Conservation (phyloP, 2,329 filamentous ascomycete genomes). For the Monosporascus cannonballus region DNA sequence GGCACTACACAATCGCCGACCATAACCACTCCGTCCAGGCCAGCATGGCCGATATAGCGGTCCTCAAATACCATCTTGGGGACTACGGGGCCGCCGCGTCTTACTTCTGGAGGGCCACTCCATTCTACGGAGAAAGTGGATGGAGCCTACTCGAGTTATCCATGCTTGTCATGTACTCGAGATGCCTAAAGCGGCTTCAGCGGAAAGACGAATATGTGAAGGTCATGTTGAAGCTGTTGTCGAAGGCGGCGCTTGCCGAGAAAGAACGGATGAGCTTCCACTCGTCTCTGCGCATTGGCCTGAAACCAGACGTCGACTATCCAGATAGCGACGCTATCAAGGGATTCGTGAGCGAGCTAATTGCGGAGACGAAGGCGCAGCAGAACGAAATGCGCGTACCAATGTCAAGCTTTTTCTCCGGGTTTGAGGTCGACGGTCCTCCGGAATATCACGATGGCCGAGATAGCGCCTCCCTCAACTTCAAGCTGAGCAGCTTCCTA, state of each 20-base stretch:
- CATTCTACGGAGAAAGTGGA: slow-evolving; percentile 69
- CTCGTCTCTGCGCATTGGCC: slow-evolving; percentile 28
- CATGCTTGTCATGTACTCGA: slow-evolving; percentile 79
- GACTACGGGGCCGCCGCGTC: slow-evolving; percentile 69
- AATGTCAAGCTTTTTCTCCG: slow-evolving; percentile 67
- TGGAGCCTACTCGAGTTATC: slow-evolving; percentile 78
- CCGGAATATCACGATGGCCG: slow-evolving; percentile 63
- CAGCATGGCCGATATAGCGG: slow-evolving; percentile 76
- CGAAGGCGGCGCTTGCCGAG: slow-evolving; percentile 56
- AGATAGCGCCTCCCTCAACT: slow-evolving; percentile 67
- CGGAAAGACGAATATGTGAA: slow-evolving; percentile 74
- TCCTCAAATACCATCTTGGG: slow-evolving; percentile 70
- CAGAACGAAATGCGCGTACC: slow-evolving; percentile 59
- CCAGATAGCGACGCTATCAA: slow-evolving; percentile 33
- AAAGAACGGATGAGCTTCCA: slow-evolving; percentile 40
- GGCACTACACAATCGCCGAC: slow-evolving; percentile 74
- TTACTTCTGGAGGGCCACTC: slow-evolving; percentile 73
- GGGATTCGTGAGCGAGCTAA: slow-evolving; percentile 42
- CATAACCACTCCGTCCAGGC: slow-evolving; percentile 72
- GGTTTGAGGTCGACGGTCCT: slow-evolving; percentile 60
- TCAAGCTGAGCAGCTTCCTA: slow-evolving; percentile 67
- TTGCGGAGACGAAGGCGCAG: slow-evolving; percentile 38
- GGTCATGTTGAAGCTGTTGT: slow-evolving; percentile 67
- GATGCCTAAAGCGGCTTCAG: slow-evolving; percentile 71
- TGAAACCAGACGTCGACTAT: slow-evolving; percentile 23